phyloP scores from a whole-genome alignment of 2,329 filamentous ascomycete species.

The Cladophialophora chaetospira region DNA sequence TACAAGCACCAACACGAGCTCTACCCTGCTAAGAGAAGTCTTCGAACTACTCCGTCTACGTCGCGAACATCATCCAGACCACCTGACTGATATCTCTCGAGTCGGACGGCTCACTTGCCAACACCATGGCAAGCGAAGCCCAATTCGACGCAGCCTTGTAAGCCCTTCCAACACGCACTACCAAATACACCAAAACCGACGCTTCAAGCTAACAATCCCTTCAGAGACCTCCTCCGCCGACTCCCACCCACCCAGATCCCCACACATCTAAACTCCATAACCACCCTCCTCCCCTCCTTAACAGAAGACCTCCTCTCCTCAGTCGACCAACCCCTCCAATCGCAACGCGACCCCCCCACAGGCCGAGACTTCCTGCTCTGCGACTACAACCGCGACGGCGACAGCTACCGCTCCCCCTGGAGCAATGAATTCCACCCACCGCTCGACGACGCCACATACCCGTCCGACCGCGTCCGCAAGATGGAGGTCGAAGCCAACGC shows the following conservation, averaged over 20 bases:
- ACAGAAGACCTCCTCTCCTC: conserved; percentile 97
- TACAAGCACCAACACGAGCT: too few species aligned
- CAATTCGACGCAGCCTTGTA: conserved; percentile 56
- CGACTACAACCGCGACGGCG: conserved; percentile 99
- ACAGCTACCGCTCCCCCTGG: conserved; percentile 98
- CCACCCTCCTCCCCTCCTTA: conserved; percentile 82
- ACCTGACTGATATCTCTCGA: neutral
- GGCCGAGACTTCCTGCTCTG: conserved; percentile 96
- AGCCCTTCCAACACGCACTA: conserved; percentile 36
- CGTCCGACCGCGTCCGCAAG: conserved; percentile 85
- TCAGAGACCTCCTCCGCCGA: conserved; percentile 93
- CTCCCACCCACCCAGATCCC: conserved; percentile 93
- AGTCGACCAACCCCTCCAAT: conserved; percentile 89
- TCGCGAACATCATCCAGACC: neutral
- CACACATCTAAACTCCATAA: conserved; percentile 83
- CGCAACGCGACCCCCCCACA: conserved; percentile 81
- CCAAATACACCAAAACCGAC: too few species aligned
- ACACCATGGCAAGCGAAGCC: conserved; percentile 39
- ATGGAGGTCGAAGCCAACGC: conserved; percentile 95
- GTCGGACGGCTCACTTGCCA: neutral
- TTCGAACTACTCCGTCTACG: neutral
- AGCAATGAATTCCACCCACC: conserved; percentile 97
- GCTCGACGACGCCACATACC: conserved; percentile 81
- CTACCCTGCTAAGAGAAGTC: too few species aligned
- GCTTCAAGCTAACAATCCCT: conserved; percentile 7